phyloP scores from a whole-genome alignment of 495 filamentous ascomycete genomes.

The Aspergillus nidulans region DNA sequence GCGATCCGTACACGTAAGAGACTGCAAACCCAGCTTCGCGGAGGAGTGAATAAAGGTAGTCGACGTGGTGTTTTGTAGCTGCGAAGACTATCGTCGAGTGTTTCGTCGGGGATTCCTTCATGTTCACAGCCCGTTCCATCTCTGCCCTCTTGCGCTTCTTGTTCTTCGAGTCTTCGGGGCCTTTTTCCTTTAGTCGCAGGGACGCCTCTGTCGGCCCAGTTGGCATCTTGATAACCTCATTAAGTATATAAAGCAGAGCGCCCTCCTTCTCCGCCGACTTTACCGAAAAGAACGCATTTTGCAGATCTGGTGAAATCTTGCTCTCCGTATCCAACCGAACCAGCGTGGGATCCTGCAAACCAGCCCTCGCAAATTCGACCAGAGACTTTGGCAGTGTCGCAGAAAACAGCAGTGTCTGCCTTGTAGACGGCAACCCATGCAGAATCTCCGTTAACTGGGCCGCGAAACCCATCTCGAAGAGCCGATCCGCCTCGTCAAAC shows the following conservation, averaged over 20 bases:
- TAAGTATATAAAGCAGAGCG: conserved; percentile 79
- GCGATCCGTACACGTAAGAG: conserved; percentile 86
- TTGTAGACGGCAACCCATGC: conserved; percentile 72
- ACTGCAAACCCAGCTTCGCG: conserved; percentile 73
- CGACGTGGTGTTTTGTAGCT: conserved; percentile 97
- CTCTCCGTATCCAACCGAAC: conserved; percentile 89
- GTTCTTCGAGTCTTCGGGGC: conserved; percentile 44
- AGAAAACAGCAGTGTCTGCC: conserved; percentile 92
- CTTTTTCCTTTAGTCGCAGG: conserved; percentile 28
- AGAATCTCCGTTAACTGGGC: conserved; percentile 91
- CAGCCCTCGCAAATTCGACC: conserved; percentile 92
- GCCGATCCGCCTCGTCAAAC: conserved; percentile 92
- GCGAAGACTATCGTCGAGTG: conserved; percentile 92
- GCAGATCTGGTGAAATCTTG: conserved; percentile 89
- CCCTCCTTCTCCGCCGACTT: conserved; percentile 92
- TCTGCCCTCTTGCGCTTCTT: conserved; percentile 65
- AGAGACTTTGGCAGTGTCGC: conserved; percentile 89
- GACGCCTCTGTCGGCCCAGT: conserved; percentile 61
- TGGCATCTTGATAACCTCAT: conserved; percentile 91
- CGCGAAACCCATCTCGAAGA: conserved; percentile 98
- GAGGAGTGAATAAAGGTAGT: conserved; percentile 77
- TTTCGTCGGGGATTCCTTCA: conserved; percentile 41
- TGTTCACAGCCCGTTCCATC: conserved; percentile 29
- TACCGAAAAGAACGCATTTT: conserved; percentile 89
- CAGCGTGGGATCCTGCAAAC: conserved; percentile 81